phyloP scores from a whole-genome alignment of 176 grass and related monocot genomes.

The Juncus effusus region DNA sequence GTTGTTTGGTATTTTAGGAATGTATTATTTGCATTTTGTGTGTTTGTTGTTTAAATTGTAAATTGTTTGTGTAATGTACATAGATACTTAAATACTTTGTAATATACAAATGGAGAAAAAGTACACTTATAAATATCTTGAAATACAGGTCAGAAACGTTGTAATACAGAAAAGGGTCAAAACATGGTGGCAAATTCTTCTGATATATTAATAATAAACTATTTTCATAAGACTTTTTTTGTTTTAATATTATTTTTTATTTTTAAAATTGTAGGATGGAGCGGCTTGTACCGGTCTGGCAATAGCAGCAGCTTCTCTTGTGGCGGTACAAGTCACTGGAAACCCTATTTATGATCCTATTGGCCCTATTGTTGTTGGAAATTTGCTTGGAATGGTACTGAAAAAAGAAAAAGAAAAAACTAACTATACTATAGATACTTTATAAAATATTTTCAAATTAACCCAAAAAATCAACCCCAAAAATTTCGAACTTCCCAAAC shows the following conservation, averaged over 20 bases:
- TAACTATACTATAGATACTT: too few relatives aligned
- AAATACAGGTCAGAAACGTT: too few relatives aligned
- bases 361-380: constrained; percentile 92
- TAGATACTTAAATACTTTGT: not conserved
- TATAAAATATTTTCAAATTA: too few relatives aligned
- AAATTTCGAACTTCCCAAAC: too few relatives aligned
- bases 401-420: not conserved
- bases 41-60: not conserved
- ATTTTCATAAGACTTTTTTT: not conserved
- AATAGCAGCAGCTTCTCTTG: not conserved
- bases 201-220: not conserved
- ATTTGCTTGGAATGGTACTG: constrained; percentile 73
- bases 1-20: too few relatives aligned
- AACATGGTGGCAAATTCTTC: too few relatives aligned
- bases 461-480: too few relatives aligned
- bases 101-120: not conserved
- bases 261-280: constrained; percentile 58
- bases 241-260: not conserved
- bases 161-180: too few relatives aligned
- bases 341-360: constrained; percentile 94
- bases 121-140: too few relatives aligned
- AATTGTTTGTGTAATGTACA: constrained; percentile 11
- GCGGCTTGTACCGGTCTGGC: constrained; percentile 84
- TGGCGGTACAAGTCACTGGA: constrained; percentile 58
- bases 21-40: too few relatives aligned